Percentiles rank a stretch among this genome's conserved stretches.
Conservation (phyloP, 2,329 filamentous ascomycete species). For the Gremmenia infestans region DNA sequence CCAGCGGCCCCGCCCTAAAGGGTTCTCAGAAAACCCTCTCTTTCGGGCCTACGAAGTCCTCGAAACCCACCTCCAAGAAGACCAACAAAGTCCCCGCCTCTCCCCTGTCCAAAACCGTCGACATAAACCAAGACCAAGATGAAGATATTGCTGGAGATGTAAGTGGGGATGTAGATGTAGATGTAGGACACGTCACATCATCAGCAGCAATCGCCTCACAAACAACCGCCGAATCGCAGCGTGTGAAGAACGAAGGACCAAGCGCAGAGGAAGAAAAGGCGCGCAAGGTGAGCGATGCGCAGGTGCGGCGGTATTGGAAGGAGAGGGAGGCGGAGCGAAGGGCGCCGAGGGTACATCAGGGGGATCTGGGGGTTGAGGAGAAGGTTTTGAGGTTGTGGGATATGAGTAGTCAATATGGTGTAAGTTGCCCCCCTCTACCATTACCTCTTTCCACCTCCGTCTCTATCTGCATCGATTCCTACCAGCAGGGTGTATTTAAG, state of each 20-base stretch:
- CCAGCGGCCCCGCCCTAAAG: slow-evolving; percentile 34
- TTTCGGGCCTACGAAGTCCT: slow-evolving; percentile 55
- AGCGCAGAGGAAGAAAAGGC: slow-evolving; percentile 53
- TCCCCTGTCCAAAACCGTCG: slow-evolving; percentile 3
- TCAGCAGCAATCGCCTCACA: slow-evolving; percentile 19
- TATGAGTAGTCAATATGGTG: slow-evolving; percentile 84
- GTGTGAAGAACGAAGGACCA: slow-evolving; percentile 36
- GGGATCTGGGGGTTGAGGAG: slow-evolving; percentile 66
- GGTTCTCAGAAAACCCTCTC: slow-evolving; percentile 53
- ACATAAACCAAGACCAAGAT: not conserved
- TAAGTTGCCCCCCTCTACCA: slow-evolving; percentile 46
- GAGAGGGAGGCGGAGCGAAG: slow-evolving; percentile 63
- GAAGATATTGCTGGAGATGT: slow-evolving; percentile 2
- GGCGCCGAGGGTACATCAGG: slow-evolving; percentile 72
- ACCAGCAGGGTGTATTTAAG: slow-evolving; percentile 3
- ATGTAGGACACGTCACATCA: slow-evolving; percentile 16
- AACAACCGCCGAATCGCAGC: slow-evolving; percentile 15
- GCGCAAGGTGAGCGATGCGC: slow-evolving; percentile 57
- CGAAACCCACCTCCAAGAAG: slow-evolving; percentile 44
- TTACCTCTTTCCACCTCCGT: not conserved
- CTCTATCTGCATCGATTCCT: not conserved
- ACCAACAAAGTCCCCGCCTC: slow-evolving; percentile 5
- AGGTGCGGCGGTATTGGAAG: slow-evolving; percentile 75
- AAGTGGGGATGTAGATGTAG: not conserved
- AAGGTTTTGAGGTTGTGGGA: slow-evolving; percentile 91